These are phyloP conservation scores for Stellera chamaejasme DNA, from an alignment of 345 rosid genomes.

Conservation along the genomic window DNA sequence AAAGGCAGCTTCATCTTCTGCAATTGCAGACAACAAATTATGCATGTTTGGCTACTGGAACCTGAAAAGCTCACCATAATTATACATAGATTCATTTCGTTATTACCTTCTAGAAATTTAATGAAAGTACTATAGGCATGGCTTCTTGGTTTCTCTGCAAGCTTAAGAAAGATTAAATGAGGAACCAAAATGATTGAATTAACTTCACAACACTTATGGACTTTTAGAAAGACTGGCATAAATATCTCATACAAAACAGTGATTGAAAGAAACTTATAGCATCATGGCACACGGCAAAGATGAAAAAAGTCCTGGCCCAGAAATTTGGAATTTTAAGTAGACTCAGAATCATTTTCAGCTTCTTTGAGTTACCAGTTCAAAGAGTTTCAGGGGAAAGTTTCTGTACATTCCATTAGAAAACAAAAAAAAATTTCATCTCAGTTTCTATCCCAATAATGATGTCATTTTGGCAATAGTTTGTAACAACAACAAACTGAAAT, in stretches of 20 bases:
- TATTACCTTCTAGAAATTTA: conserved; percentile 82
- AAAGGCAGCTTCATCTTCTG: conserved; percentile 94
- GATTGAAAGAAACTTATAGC: background rate
- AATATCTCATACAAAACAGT: background rate
- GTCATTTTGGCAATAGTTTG: background rate
- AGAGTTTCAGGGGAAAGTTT: too few species aligned
- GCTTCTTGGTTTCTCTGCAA: conserved; percentile 74
- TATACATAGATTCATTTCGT: background rate
- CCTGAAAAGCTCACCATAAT: background rate
- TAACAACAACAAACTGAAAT: background rate
- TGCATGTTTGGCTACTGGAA: background rate
- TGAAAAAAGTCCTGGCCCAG: too few species aligned
- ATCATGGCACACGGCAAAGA: background rate
- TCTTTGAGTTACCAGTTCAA: too few species aligned
- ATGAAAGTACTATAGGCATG: conserved; percentile 69
- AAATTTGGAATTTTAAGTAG: too few species aligned
- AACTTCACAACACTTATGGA: background rate
- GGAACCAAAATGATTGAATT: background rate
- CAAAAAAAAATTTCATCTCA: background rate
- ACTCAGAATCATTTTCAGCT: too few species aligned
- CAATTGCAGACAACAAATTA: conserved; percentile 14
- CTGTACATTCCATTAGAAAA: too few species aligned
- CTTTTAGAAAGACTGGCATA: background rate
- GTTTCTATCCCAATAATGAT: background rate
- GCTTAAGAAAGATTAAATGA: background rate